These are phyloP conservation scores for Aspergillus sergii DNA, from an alignment of 2,329 filamentous ascomycete species.

Conservation along the genomic window DNA sequence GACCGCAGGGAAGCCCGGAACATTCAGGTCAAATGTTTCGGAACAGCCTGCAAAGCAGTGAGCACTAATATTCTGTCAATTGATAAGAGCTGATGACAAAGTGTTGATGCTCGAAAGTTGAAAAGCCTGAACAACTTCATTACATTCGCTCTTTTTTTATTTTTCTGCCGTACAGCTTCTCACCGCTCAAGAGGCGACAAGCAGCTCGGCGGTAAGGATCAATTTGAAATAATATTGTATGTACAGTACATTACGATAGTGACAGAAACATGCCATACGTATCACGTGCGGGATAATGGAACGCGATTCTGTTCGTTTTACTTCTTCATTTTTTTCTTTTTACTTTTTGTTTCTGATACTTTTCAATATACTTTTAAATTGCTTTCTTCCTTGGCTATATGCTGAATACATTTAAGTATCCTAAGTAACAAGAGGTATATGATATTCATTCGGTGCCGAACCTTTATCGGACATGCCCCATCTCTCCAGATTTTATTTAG, in stretches of 20 bases:
- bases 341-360: background rate
- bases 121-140: background rate
- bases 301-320: too few species aligned
- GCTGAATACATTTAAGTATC: background rate
- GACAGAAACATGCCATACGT: background rate
- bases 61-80: conserved; percentile 1
- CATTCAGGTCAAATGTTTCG: conserved; percentile 32
- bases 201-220: background rate
- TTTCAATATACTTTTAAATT: background rate
- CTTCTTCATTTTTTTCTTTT: too few species aligned
- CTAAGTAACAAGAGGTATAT: background rate
- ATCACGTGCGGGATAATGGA: background rate
- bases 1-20: conserved; percentile 41
- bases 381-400: background rate
- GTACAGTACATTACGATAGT: background rate
- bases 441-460: background rate
- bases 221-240: background rate
- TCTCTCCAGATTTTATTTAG: background rate
- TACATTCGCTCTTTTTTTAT: conserved; percentile 11
- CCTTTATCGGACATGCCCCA: background rate
- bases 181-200: conserved; percentile 14
- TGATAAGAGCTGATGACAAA: background rate
- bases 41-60: background rate
- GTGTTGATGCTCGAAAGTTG: background rate
- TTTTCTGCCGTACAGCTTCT: conserved; percentile 18